Evolutionary conservation across 768 basidiomycete genomes (phyloP).

Genomic region (Mycena floridula): DNA sequence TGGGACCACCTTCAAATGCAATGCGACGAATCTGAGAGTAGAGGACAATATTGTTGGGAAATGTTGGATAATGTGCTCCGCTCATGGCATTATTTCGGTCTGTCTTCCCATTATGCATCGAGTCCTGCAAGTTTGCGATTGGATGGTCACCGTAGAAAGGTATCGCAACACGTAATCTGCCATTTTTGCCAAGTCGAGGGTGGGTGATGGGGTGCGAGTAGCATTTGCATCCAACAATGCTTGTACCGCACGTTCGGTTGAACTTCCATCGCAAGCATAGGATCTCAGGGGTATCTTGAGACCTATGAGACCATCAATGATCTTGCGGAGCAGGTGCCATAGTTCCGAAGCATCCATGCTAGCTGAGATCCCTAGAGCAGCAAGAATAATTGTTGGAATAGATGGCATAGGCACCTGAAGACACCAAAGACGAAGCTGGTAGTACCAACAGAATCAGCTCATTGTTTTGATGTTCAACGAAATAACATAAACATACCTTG

Average conservation of each 20-base stretch:
- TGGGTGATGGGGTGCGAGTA: too few species aligned
- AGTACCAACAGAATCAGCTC: not conserved
- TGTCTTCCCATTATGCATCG: slow-evolving; percentile 27
- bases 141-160: slow-evolving; percentile 10
- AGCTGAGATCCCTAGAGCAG: slow-evolving; percentile 19
- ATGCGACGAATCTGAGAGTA: slow-evolving; percentile 17
- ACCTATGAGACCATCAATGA: slow-evolving; percentile 22
- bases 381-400: slow-evolving; percentile 24
- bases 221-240: slow-evolving; percentile 6
- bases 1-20: slow-evolving; percentile 11
- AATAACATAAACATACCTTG: slow-evolving; percentile 14
- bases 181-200: too few species aligned
- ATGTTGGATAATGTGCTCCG: slow-evolving; percentile 20
- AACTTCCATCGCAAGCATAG: slow-evolving; percentile 29
- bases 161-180: too few species aligned
- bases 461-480: not conserved
- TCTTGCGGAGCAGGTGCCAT: slow-evolving; percentile 1
- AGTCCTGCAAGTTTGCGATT: slow-evolving; percentile 23
- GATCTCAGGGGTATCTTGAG: slow-evolving; percentile 20
- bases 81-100: slow-evolving; percentile 24
- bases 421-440: slow-evolving; percentile 24
- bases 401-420: slow-evolving; percentile 23
- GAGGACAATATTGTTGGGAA: slow-evolving; percentile 15
- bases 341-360: slow-evolving; percentile 13
- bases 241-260: slow-evolving; percentile 23